phyloP scores from a whole-genome alignment of 2,329 filamentous ascomycete species.

The Fusarium miscanthi region DNA sequence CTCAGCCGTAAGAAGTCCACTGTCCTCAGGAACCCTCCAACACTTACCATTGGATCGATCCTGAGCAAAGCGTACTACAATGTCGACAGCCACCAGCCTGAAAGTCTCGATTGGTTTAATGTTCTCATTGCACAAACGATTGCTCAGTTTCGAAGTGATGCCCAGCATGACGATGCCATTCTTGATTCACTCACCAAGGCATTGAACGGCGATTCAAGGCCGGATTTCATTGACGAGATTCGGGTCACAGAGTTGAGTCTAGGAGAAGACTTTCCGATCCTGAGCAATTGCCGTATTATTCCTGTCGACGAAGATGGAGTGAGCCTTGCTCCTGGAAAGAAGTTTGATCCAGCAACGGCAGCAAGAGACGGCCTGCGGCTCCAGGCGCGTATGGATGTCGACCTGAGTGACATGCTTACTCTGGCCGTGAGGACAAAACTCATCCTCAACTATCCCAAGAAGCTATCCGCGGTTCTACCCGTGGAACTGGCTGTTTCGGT shows the following conservation, averaged over 20 bases:
- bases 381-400: slow-evolving; percentile 96
- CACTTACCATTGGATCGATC: slow-evolving; percentile 91
- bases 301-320: slow-evolving; percentile 85
- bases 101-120: slow-evolving; percentile 99
- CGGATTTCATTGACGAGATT: slow-evolving; percentile 93
- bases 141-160: slow-evolving; percentile 92
- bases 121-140: slow-evolving; percentile 96
- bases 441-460: slow-evolving; percentile 93
- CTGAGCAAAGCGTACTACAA: slow-evolving; percentile 98
- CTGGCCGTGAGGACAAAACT: slow-evolving; percentile 94
- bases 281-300: slow-evolving; percentile 97
- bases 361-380: slow-evolving; percentile 76
- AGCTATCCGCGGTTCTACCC: slow-evolving; percentile 86
- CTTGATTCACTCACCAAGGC: slow-evolving; percentile 85
- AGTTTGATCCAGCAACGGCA: slow-evolving; percentile 64
- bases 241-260: slow-evolving; percentile 92
- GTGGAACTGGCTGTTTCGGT: slow-evolving; percentile 93
- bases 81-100: slow-evolving; percentile 92
- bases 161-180: slow-evolving; percentile 90
- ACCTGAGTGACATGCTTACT: slow-evolving; percentile 95
- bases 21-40: slow-evolving; percentile 77
- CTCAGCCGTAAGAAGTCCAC: slow-evolving; percentile 75
- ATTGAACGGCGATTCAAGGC: slow-evolving; percentile 86
- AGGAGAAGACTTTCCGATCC: slow-evolving; percentile 97
- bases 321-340: slow-evolving; percentile 62